Conservation (phyloP, 176 grass and related monocot species). For the Luzula sylvatica region DNA sequence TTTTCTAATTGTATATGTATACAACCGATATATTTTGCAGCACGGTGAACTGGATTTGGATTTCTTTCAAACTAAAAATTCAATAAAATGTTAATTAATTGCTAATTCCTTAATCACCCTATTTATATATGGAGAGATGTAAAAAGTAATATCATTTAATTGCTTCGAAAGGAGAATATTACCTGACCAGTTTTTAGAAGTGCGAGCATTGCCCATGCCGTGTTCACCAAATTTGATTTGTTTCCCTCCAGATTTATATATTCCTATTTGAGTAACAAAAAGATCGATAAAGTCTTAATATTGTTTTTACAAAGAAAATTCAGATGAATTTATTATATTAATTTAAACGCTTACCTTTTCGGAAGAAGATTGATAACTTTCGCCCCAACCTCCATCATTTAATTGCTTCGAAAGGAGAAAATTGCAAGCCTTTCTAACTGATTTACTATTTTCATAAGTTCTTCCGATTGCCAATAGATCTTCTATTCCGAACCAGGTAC, state of each 20-base stretch:
- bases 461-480: conserved; percentile 36
- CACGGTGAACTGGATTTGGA: conserved; percentile 39
- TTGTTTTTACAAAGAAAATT: too few relatives aligned
- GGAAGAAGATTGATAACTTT: conserved; percentile 59
- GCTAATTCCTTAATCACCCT: too few relatives aligned
- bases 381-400: conserved; percentile 53
- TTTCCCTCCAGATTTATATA: conserved; percentile 40
- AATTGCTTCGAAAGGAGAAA: conserved; percentile 63
- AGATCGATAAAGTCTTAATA: too few relatives aligned
- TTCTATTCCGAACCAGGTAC: conserved; percentile 53
- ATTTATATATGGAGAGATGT: too few relatives aligned
- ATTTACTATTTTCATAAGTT: conserved; percentile 28
- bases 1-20: conserved; percentile 35
- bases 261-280: conserved; percentile 13
- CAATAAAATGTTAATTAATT: too few relatives aligned
- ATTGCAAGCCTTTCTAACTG: conserved; percentile 41
- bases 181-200: conserved; percentile 68
- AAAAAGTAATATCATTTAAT: too few relatives aligned
- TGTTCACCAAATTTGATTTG: conserved; percentile 61
- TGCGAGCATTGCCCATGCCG: conserved; percentile 56
- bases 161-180: neutral
- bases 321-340: too few relatives aligned
- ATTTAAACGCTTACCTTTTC: neutral
- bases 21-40: conserved; percentile 39
- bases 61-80: conserved; percentile 34